Evolutionary conservation across 1,139 yeast species (phyloP).

Genomic region (Sugiyamaella grinbergsii): DNA sequence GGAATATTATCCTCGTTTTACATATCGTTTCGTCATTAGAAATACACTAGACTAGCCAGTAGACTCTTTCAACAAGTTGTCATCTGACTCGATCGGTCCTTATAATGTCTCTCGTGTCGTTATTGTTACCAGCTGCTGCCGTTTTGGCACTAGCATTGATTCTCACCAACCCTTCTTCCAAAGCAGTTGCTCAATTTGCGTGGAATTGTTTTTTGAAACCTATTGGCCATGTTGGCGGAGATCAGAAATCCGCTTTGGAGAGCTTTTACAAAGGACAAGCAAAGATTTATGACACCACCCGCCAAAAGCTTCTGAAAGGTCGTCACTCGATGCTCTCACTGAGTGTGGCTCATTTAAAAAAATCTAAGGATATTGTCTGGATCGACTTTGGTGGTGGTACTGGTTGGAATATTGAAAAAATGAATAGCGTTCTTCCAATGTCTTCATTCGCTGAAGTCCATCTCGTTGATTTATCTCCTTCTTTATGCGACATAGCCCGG

Average conservation of each 20-base stretch:
- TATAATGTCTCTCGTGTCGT: conserved; percentile 12
- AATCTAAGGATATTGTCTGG: conserved; percentile 57
- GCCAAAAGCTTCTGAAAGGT: conserved; percentile 67
- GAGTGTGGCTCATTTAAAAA: conserved; percentile 57
- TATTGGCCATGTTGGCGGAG: conserved; percentile 50
- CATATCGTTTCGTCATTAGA: no score
- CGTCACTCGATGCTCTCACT: conserved; percentile 64
- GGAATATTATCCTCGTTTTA: no score
- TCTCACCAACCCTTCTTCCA: conserved; percentile 27
- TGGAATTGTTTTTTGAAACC: conserved; percentile 69
- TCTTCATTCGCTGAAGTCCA: conserved; percentile 64
- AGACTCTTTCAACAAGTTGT: conserved; percentile 15
- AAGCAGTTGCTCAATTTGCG: conserved; percentile 34
- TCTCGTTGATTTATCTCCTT: conserved; percentile 74
- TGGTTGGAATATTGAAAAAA: conserved; percentile 76
- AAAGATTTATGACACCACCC: conserved; percentile 68
- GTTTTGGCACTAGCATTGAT: conserved; percentile 26
- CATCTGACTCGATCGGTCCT: conserved; percentile 4
- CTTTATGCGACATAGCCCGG: conserved; percentile 70
- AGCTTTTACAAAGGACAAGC: conserved; percentile 76
- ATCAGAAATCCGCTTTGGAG: conserved; percentile 70
- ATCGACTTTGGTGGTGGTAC: conserved; percentile 86
- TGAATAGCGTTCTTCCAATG: conserved; percentile 59
- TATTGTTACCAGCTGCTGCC: conserved; percentile 23
- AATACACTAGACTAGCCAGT: neutral